phyloP scores from a whole-genome alignment of 192 early-diverging fungal species.

The Phlyctochytrium planicorne region DNA sequence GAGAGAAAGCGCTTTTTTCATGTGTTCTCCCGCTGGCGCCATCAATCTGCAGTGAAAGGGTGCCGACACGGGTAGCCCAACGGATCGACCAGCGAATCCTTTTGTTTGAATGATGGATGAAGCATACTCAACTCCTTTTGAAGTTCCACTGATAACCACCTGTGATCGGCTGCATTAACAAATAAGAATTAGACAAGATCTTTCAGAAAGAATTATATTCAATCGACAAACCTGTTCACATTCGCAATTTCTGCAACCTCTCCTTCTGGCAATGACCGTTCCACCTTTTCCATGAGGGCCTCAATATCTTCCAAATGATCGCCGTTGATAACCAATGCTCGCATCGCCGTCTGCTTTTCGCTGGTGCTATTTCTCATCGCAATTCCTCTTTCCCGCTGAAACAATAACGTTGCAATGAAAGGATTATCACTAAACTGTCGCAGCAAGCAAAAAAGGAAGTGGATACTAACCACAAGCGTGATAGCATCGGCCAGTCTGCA shows the following conservation, averaged over 20 bases:
- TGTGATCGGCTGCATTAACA: conserved; percentile 37
- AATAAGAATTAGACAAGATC: neutral
- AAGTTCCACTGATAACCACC: conserved; percentile 90
- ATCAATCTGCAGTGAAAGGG: conserved; percentile 96
- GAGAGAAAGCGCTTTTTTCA: conserved; percentile 69
- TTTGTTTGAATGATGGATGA: conserved; percentile 74
- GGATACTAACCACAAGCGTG: conserved; percentile 67
- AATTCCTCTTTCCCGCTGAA: conserved; percentile 74
- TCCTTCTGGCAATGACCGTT: conserved; percentile 55
- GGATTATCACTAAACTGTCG: too few species aligned
- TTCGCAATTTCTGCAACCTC: conserved; percentile 89
- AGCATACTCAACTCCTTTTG: conserved; percentile 81
- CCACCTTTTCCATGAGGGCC: conserved; percentile 64
- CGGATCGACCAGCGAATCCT: conserved; percentile 80
- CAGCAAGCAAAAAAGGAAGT: neutral
- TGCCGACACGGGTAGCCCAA: conserved; percentile 90
- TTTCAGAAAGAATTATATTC: neutral
- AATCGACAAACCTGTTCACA: conserved; percentile 71
- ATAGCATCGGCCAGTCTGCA: conserved; percentile 75
- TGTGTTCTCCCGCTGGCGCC: conserved; percentile 76
- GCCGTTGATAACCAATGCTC: conserved; percentile 79
- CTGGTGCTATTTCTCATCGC: conserved; percentile 80
- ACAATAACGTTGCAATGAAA: neutral
- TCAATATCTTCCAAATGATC: conserved; percentile 71
- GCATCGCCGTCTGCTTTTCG: conserved; percentile 80